Conservation (phyloP, 768 basidiomycete species). For the Trametes gibbosa region DNA sequence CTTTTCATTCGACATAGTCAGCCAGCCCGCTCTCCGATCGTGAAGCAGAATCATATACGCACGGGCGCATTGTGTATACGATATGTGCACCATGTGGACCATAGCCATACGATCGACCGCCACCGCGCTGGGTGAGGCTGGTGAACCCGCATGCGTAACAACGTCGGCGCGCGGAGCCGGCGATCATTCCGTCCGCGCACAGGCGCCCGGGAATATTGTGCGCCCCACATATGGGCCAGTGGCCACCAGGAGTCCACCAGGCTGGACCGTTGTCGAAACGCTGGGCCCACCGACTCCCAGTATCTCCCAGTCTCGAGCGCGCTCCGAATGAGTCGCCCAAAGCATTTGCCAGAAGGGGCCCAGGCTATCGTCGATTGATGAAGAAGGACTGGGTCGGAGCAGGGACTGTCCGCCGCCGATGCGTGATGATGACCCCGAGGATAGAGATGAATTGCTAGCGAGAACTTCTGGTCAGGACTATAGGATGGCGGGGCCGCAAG, state of each 20-base stretch:
- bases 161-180: background rate
- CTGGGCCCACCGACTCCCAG: no score
- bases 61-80: background rate
- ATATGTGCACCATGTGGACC: background rate
- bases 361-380: no score
- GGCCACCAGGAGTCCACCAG: no score
- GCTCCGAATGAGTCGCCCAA: no score
- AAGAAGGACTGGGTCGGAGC: no score
- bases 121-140: background rate
- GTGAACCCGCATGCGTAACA: background rate
- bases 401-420: no score
- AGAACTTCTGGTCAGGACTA: no score
- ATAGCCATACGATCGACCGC: background rate
- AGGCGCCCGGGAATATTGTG: background rate
- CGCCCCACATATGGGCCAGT: background rate
- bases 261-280: background rate
- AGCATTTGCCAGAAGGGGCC: no score
- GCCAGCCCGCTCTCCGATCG: background rate
- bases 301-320: no score
- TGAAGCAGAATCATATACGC: background rate
- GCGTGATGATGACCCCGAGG: no score
- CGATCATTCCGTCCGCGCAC: background rate
- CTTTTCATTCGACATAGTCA: background rate
- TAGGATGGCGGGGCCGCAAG: no score
- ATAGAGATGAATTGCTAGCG: no score